phyloP scores from a whole-genome alignment of 768 basidiomycete species.

The Hypsizygus marmoreus region DNA sequence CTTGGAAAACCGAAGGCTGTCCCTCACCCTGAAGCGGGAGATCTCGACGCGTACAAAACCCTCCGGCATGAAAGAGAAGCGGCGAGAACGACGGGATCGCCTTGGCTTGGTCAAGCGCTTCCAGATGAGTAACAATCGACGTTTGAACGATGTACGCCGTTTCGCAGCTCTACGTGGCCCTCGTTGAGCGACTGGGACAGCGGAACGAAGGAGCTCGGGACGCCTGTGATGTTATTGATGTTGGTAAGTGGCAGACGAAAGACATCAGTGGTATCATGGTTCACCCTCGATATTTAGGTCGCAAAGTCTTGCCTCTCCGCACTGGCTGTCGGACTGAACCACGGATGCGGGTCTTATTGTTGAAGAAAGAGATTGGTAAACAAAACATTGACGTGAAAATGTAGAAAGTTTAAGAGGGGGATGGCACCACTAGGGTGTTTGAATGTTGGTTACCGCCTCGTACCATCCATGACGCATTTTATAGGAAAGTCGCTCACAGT shows the following conservation, averaged over 20 bases:
- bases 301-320: not conserved
- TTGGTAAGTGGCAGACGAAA: not conserved
- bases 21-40: not conserved
- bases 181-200: not conserved
- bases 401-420: not conserved
- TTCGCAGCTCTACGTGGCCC: not conserved
- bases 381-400: conserved; percentile 2
- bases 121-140: conserved; percentile 31
- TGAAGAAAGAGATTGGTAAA: not conserved
- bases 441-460: too few species aligned
- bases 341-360: not conserved
- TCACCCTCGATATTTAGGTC: not conserved
- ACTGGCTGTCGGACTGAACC: not conserved
- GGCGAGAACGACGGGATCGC: conserved; percentile 23
- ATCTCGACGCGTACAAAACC: conserved; percentile 27
- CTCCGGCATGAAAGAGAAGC: conserved; percentile 36
- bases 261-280: not conserved
- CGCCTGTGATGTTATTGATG: not conserved
- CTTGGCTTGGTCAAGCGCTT: conserved; percentile 27
- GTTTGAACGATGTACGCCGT: conserved; percentile 18
- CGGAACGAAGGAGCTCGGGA: not conserved
- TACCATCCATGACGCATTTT: too few species aligned
- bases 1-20: too few species aligned
- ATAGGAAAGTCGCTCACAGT: too few species aligned
- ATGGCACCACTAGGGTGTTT: too few species aligned